Percentiles rank a stretch among this genome's conserved stretches.
These are phyloP conservation scores for Phlyctochytrium arcticum DNA, from an alignment of 192 early-diverging fungal genomes.

Conservation along the genomic window DNA sequence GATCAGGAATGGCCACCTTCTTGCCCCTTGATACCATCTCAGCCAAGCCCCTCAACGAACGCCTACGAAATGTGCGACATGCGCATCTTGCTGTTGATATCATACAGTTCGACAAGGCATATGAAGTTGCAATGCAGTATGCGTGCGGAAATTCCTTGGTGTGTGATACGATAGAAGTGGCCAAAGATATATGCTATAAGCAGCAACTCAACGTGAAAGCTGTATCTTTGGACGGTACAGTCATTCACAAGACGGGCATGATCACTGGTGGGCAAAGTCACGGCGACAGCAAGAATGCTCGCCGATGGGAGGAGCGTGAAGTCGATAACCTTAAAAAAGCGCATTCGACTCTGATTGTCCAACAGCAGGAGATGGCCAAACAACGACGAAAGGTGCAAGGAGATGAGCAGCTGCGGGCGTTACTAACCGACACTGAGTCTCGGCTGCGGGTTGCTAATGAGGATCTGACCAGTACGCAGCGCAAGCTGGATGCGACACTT, in stretches of 20 bases:
- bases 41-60: constrained; percentile 73
- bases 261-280: constrained; percentile 73
- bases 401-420: constrained; percentile 33
- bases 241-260: constrained; percentile 94
- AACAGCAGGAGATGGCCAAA: constrained; percentile 70
- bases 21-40: constrained; percentile 83
- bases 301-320: constrained; percentile 85
- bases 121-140: constrained; percentile 79
- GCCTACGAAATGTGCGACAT: constrained; percentile 74
- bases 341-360: constrained; percentile 63
- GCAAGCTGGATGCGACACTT: constrained; percentile 10
- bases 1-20: constrained; percentile 88
- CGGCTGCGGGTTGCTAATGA: constrained; percentile 56
- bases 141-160: constrained; percentile 89
- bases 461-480: constrained; percentile 35
- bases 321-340: constrained; percentile 72
- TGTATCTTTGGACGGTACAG: constrained; percentile 87
- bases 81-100: constrained; percentile 93
- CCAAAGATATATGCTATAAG: constrained; percentile 83
- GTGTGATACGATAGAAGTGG: constrained; percentile 83
- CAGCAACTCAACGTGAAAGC: constrained; percentile 82
- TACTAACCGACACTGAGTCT: constrained; percentile 26
- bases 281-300: constrained; percentile 39
- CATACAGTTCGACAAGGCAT: constrained; percentile 70
- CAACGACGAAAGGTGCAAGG: constrained; percentile 48